Base-by-base conservation (phyloP, 2,329 filamentous ascomycete genomes). In the Ophiostoma populinum region DNA sequence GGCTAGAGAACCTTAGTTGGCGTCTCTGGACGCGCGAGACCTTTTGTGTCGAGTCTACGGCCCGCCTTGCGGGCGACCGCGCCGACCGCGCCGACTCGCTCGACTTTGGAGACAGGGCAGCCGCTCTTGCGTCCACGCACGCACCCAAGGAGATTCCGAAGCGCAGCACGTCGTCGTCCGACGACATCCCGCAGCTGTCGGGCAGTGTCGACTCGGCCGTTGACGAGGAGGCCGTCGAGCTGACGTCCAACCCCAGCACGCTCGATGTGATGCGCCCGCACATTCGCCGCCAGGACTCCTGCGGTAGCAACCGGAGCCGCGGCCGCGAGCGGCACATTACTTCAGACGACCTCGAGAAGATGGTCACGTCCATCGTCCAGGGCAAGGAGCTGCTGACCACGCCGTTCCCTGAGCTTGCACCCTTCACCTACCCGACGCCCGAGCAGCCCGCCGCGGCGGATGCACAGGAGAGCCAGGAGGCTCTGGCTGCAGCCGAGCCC, bases 1-100 rank as follows among this genome's bases (percentile, higher is more conserved):
- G 90, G 50, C 65, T 94, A 52, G 90, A 95, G 55, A 95, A 98
- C 60, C 65, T 98, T 43, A 92, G 80, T 54, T 95, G 90, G 90
- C 68, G 90, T 48, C 62, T 95, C 42, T 95, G 86, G 87, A 92
- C 83, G 49, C 71, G 85, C 49, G 86, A 95, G 54, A 87, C 81
- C 9, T 83, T 93, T 48, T 92, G 86, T 58, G 86, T 79, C 56
- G 77, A 81, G 42, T n/a, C n/a, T 31, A 16, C 16, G 19, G n/a
- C 5, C 30, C 30, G 18, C 4, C n/a, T 32, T 2, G 9, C 20
- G n/a, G 20, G 19, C n/a, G 13, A 24, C 20, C 19, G 18, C 7
- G 17, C 32, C n/a, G 13, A 24, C 20, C 19, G 18, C 7, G 17
- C 32, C 24, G 37, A 17, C 24, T 39, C 37, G 2, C 37, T 38